Base-by-base conservation (phyloP, 2,329 filamentous ascomycete genomes). In the Phialophora tarda region DNA sequence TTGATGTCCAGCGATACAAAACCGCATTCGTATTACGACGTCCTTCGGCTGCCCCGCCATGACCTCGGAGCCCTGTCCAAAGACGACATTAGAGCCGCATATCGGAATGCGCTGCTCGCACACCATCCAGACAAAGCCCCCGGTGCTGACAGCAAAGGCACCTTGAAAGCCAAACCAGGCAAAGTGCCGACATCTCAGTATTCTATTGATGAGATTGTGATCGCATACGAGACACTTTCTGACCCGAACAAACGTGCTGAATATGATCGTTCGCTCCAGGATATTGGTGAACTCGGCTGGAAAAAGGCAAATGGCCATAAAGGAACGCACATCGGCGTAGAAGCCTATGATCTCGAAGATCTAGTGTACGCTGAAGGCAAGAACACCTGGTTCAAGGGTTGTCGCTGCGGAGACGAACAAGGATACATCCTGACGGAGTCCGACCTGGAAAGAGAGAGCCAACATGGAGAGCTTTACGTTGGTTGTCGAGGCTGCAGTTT, bases 401-500 rank as follows among this genome's bases (percentile, higher is more conserved):
- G 87, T 77, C 78, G 86, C 23, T 89, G 87, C 75, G 86, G 86
- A n/a, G 82, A 84, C 67, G 80, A 82, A 32, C 77, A 76, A 28
- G 86, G 85, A 0, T 89, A 87, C 70, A 62, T 81, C 23, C 80
- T 89, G 6, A 78, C 77, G 0, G 86, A 88, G 73, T 71, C 76
- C 3, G 85, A 88, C 72, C 73, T 89, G 32, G 80, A 82, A 67
- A 74, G 75, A 66, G 83, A 85, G 71, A 79, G 77, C 41, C 78
- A 79, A 58, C 79, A 82, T 69, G 84, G 66, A 26, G 87, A 89
- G 77, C 78, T 89, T 66, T 77, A 87, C 54, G 81, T 86, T 21
- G 86, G 85, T 2, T 89, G 87, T 78, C 79, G 80, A 64, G 86
- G 87, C 41, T 89, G 87, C 76, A 89, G 86, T 80, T 79, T 89